Conservation (phyloP, 306 rosid genomes). For the Cicer arietinum region DNA sequence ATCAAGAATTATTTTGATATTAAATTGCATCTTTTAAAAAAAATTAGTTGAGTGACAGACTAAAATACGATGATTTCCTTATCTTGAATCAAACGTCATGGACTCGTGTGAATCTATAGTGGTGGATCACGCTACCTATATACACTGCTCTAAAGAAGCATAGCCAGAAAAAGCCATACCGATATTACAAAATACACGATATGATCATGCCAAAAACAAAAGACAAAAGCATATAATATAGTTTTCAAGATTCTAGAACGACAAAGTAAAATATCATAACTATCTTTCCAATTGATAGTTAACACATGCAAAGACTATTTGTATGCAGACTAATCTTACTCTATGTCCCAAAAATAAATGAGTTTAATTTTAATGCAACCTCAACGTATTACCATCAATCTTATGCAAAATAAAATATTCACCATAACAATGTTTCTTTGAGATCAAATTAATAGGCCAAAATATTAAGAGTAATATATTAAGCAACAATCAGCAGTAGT, state of each 20-base stretch:
- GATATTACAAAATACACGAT: neutral
- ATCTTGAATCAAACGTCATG: constrained; percentile 29
- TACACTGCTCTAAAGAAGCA: constrained; percentile 5
- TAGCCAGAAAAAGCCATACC: neutral
- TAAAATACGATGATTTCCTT: too few relatives aligned
- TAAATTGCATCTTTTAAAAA: too few relatives aligned
- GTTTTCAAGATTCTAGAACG: constrained; percentile 4
- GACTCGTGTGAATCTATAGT: neutral
- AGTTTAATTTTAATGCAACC: too few relatives aligned
- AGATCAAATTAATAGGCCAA: too few relatives aligned
- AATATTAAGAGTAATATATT: too few relatives aligned
- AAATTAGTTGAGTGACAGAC: too few relatives aligned
- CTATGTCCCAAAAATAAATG: too few relatives aligned
- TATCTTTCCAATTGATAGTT: neutral
- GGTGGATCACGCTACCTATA: constrained; percentile 2
- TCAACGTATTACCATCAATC: too few relatives aligned
- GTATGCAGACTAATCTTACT: neutral
- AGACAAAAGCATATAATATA: constrained; percentile 14
- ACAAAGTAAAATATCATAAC: neutral
- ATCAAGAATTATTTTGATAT: too few relatives aligned
- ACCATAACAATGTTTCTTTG: too few relatives aligned
- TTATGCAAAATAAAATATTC: too few relatives aligned
- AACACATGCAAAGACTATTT: neutral
- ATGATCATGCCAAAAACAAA: constrained; percentile 15
- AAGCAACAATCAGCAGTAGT: neutral